Conservation (phyloP, 129 eudicot species). For the Saposhnikovia divaricata region DNA sequence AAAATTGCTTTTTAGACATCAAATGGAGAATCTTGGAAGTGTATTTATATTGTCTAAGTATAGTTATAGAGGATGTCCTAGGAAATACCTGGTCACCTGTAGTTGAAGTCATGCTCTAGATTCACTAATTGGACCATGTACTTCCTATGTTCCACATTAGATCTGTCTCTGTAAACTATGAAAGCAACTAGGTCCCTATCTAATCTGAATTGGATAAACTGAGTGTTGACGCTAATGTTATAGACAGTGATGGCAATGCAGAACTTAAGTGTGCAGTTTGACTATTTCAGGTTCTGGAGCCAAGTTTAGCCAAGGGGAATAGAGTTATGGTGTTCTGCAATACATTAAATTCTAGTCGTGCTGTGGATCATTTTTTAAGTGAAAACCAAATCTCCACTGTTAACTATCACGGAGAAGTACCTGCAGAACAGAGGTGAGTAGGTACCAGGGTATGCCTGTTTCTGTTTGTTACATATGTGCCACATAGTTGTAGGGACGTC, state of each 20-base stretch:
- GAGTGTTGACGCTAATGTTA: neutral
- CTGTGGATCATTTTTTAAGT: constrained; percentile 77
- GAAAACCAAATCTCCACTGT: constrained; percentile 86
- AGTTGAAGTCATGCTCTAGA: neutral
- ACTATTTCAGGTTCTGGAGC: constrained; percentile 74
- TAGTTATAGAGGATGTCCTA: neutral
- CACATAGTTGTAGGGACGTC: neutral
- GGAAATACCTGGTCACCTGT: neutral
- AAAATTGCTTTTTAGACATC: neutral
- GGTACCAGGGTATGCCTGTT: neutral
- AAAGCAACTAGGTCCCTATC: neutral
- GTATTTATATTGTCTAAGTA: neutral
- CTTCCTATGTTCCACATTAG: neutral
- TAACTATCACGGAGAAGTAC: constrained; percentile 98
- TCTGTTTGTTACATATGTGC: neutral
- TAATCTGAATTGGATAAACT: neutral
- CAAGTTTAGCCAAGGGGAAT: constrained; percentile 93
- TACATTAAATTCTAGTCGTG: constrained; percentile 90
- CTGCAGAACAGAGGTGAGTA: constrained; percentile 84
- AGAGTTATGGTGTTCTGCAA: constrained; percentile 95
- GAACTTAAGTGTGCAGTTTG: constrained; percentile 7
- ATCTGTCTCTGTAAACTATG: neutral
- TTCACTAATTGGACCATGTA: neutral
- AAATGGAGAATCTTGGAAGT: neutral
- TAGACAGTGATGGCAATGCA: constrained; percentile 1